Base-by-base conservation (phyloP, 495 filamentous ascomycete species). In the Penicillium bovifimosum region DNA sequence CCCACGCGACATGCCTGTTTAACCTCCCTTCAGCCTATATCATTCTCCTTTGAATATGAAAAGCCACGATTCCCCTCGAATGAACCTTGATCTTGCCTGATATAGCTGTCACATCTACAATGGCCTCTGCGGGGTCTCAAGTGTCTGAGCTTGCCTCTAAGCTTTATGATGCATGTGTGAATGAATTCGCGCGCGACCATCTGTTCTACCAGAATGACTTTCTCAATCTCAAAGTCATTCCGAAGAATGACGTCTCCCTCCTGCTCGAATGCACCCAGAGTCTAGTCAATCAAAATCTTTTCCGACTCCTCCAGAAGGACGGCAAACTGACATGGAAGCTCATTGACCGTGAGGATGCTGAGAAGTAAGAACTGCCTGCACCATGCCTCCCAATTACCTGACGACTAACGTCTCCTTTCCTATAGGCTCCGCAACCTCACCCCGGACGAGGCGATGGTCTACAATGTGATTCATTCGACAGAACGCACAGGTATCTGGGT, bases 401-500 rank as follows among this genome's bases (percentile, higher is more conserved):
- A 26, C 27, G 31, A 42, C 45, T 58, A 52, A 57, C 58, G 20
- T 41, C 31, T 29, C 35, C n/a, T 42, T 47, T 39, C 16, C 13
- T 46, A 1, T 55, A 89, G 85, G 71, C 86, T 87, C 64, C 81
- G 81, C 43, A 73, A 73, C 48, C 79, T 89, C 24, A 80, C 67
- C 55, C 61, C 71, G 40, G 88, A 95, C 54, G 89, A 95, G 61
- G 79, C 80, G 55, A 71, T 95, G 47, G 82, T 97, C 4, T 96
- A 92, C 77, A 79, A 80, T 51, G 80, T 86, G 53, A 91, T 98
- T 58, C 91, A 96, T 61, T 82, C 86, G 43, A 82, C 86, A 20
- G 86, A 82, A 20, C 77, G 77, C 36, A 85, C 90, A 53, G 95
- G 92, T 26, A 87, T 95, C 49, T 98, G 93, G 93, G 83, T 86